A percentile compares a stretch with the other conserved stretches of the same genome.
phyloP scores from a whole-genome alignment of 2,329 filamentous ascomycete genomes.

The Ophiosphaerella herpotricha region DNA sequence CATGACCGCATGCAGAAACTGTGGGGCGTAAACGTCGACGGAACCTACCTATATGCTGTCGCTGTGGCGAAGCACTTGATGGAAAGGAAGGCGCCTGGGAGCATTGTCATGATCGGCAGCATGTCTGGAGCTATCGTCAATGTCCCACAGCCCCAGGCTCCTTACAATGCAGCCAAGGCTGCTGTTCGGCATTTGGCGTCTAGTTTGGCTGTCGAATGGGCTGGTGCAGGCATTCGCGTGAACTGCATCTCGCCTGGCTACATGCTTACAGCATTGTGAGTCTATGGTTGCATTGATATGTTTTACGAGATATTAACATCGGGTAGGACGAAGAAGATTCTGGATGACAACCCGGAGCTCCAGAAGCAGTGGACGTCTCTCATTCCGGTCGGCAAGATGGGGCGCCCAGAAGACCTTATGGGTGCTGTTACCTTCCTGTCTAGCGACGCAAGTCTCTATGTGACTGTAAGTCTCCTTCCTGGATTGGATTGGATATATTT shows the following conservation, averaged over 20 bases:
- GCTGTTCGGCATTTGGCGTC: slow-evolving; percentile 86
- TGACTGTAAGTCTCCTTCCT: slow-evolving; percentile 32
- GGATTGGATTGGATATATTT: slow-evolving; percentile 20
- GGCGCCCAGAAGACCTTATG: slow-evolving; percentile 87
- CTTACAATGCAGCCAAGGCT: slow-evolving; percentile 93
- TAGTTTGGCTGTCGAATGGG: slow-evolving; percentile 93
- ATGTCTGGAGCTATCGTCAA: slow-evolving; percentile 96
- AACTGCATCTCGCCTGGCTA: slow-evolving; percentile 96
- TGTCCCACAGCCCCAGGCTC: slow-evolving; percentile 88
- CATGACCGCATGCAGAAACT: slow-evolving; percentile 90
- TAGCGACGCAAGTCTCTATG: slow-evolving; percentile 66
- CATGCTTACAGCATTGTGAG: slow-evolving; percentile 92
- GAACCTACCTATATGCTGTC: slow-evolving; percentile 86
- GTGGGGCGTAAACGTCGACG: slow-evolving; percentile 92
- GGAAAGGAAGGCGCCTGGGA: slow-evolving; percentile 76
- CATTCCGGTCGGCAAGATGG: slow-evolving; percentile 94
- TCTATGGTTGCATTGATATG: slow-evolving; percentile 10
- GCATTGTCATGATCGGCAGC: slow-evolving; percentile 92
- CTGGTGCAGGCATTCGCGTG: slow-evolving; percentile 81
- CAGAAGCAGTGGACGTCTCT: slow-evolving; percentile 88
- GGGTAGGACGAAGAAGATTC: slow-evolving; percentile 85
- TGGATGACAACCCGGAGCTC: slow-evolving; percentile 89
- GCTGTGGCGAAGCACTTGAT: slow-evolving; percentile 87
- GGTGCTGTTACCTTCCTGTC: slow-evolving; percentile 86
- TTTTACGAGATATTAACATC: slow-evolving; percentile 14